Base-by-base conservation (phyloP, 1,284 basidiomycete species). In the Pterulicium gracile region DNA sequence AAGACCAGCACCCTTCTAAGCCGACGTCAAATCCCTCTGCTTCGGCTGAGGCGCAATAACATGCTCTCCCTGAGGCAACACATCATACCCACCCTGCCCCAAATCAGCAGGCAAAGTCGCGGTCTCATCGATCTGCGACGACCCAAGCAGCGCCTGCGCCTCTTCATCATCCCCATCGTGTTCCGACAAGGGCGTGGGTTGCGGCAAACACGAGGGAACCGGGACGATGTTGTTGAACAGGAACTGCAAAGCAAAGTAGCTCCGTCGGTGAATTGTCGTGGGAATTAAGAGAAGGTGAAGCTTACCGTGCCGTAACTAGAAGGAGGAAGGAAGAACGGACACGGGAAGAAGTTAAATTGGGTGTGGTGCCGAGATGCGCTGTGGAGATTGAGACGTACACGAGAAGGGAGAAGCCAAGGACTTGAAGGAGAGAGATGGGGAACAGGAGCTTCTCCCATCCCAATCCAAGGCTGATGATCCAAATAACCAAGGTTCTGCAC, bases 381-480 rank as follows among this genome's bases (percentile, higher is more conserved):
- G 32, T 46, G 35, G 46, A 44, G 52, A 47, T 45, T 44, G 19
- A 48, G 15, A 78, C 78, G 67, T 72, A 93, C 76, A 98, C 94
- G 50, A 99, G 75, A 46, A 98, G 65, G 5, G 73, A 78, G 63
- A 99, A 99, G 1, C 96, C 96, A 12, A 79, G 55, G 41, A 97
- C 75, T 63, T 98, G 96, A 15, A 98, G 63, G 46, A 92, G 62
- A 2, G 89, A 90, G 54, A 85, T 80, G 2, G 90, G 88, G 66
- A 80, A 88, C 24, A 87, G 59, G 49, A 98, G 73, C 46, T 70
- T 70, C 67, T 99, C 96, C 96, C 96, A 99, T 0, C 95, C 95
- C 24, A 97, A 66, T 1, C 70, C 76, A 44, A 97, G 72, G 55
- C 86, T 89, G 55, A 96, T 72, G 49, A 91, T 66, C 88, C 88